Percentiles rank a stretch among this genome's conserved stretches.
Evolutionary conservation across 345 rosid genomes (phyloP).

Genomic region (Abelmoschus esculentus): DNA sequence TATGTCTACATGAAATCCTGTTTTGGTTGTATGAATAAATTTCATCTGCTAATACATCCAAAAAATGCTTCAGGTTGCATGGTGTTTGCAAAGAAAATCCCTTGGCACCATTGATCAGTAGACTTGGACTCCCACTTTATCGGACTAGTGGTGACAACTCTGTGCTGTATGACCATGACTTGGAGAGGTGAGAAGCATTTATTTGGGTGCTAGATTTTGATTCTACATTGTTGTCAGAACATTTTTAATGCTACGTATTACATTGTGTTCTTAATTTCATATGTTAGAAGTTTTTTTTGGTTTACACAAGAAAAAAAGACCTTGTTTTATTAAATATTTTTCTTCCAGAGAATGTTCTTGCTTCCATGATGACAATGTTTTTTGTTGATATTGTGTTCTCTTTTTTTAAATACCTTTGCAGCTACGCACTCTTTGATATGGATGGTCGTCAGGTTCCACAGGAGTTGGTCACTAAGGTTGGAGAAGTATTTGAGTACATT

Average conservation of each 20-base stretch:
- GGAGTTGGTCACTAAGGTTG: slow-evolving; percentile 66
- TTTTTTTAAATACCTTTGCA: slow-evolving; percentile 18
- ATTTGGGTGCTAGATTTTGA: background rate
- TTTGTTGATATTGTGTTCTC: background rate
- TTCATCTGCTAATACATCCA: background rate
- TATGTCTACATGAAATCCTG: background rate
- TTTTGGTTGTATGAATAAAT: background rate
- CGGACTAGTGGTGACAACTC: slow-evolving; percentile 97
- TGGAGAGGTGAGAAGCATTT: slow-evolving; percentile 57
- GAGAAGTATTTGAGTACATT: slow-evolving; percentile 65
- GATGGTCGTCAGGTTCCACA: slow-evolving; percentile 27
- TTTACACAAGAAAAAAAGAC: background rate
- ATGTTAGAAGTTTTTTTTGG: background rate
- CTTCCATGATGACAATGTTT: background rate
- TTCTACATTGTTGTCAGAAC: slow-evolving; percentile 30
- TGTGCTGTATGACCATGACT: slow-evolving; percentile 88
- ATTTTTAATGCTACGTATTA: background rate
- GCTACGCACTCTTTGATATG: slow-evolving; percentile 77
- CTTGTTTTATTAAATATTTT: background rate
- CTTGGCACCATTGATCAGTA: slow-evolving; percentile 76
- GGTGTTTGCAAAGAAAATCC: slow-evolving; percentile 96
- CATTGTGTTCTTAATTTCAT: no score
- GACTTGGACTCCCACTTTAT: slow-evolving; percentile 78
- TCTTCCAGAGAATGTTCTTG: background rate
- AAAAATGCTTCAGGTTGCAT: slow-evolving; percentile 56